Base-by-base conservation (phyloP, 1,284 basidiomycete species). In the Bondarzewia mesenterica region DNA sequence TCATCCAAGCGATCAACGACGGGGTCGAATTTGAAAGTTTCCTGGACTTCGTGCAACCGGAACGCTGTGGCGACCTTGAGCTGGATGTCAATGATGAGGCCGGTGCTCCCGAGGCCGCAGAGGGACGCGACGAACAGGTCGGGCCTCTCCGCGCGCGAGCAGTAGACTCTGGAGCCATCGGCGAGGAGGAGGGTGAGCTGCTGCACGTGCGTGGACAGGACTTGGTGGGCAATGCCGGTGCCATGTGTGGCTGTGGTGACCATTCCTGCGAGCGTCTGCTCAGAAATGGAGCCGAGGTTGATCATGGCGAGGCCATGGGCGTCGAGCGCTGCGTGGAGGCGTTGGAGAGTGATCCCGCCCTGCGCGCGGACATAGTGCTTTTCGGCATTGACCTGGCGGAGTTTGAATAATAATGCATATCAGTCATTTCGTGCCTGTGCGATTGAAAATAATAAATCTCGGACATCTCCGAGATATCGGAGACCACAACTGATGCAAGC, bases 231-330 rank as follows among this genome's bases (percentile, higher is more conserved):
- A 53, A 89, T 74, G 27, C 96, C 95, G 2, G 89, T 85, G 44
- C 95, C 95, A 70, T 99, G 95, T 0, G 94, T 94, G 3, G 93
- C 93, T 39, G 96, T 99, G 8, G 93, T 87, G 60, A 99, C 78
- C 54, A 94, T 80, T 27, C 95, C 95, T n/a, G 80, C 94, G 54
- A 99, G 77, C 2, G 93, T 93, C 67, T 98, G 95, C 65, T 97
- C 93, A 36, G 92, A 95, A 62, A 99, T 98, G 37, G 93, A 95
- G 37, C 96, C 96, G 53, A 98, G 76, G 65, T 93, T 96, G 60
- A 80, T 82, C 78, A 99, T 85, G 40, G 93, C 93, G 20, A 97
- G 77, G 25, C 75, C 74, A 57, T 85, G 71, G n/a, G 71, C 64
- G 32, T 77, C 80, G 46, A 98, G 84, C 21, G 70, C 70, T 36